Evolutionary conservation across 805 yeast species (phyloP).

Genomic region (Sungouiella blattae): DNA sequence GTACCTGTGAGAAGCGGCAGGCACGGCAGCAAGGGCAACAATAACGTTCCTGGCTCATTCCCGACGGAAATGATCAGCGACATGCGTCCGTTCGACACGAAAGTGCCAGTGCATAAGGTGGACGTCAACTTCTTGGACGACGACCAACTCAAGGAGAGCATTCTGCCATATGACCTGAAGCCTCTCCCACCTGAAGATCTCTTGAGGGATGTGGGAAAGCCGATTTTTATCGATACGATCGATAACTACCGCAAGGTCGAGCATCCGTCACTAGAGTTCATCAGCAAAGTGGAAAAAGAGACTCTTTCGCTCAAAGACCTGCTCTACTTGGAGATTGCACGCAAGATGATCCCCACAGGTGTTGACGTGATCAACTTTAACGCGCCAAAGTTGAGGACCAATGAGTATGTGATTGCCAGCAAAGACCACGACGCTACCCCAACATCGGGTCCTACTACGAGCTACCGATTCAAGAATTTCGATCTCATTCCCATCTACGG

Average conservation of each 20-base stretch:
- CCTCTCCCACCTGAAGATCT: constrained; percentile 12
- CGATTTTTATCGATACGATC: constrained; percentile 26
- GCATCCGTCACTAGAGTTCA: constrained; percentile 15
- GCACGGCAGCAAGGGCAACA: constrained; percentile 15
- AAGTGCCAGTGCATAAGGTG: constrained; percentile 29
- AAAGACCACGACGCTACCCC: constrained; percentile 11
- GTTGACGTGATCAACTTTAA: constrained; percentile 6
- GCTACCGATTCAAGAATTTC: constrained; percentile 28
- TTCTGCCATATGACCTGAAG: constrained; percentile 14
- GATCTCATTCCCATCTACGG: constrained; percentile 35
- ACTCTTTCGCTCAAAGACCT: constrained; percentile 24
- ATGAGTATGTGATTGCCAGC: constrained; percentile 24
- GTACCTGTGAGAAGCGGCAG: constrained; percentile 31
- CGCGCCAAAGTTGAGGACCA: constrained; percentile 20
- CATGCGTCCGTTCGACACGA: constrained; percentile 25
- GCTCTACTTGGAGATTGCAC: constrained; percentile 21
- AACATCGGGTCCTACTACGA: constrained; percentile 18
- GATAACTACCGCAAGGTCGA: constrained; percentile 23
- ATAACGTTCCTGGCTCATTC: constrained; percentile 10
- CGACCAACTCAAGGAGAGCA: constrained; percentile 14
- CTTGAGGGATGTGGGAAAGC: constrained; percentile 14
- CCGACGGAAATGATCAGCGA: constrained; percentile 42
- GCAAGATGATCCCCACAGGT: constrained; percentile 21
- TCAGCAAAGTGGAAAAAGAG: constrained; percentile 23
- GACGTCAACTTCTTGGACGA: constrained; percentile 34